Evolutionary conservation across 495 filamentous ascomycete species (phyloP).

Genomic region (Neurospora sublineolata): DNA sequence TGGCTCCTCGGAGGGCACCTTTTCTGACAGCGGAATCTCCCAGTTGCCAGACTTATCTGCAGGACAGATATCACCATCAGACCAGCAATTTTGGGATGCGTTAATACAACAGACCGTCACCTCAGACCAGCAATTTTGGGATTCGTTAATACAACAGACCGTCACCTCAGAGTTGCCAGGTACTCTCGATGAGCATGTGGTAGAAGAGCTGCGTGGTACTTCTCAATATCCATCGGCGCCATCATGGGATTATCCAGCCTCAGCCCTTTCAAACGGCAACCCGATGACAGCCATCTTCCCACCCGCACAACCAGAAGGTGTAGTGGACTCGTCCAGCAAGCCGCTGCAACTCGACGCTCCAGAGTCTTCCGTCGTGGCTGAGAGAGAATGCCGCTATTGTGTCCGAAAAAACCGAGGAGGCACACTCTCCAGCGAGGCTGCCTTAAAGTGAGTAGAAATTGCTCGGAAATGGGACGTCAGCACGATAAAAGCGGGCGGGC

Average conservation of each 20-base stretch:
- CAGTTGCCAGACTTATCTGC: too few relatives aligned
- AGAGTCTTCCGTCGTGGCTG: background rate
- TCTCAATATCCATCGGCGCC: background rate
- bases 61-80: too few relatives aligned
- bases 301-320: background rate
- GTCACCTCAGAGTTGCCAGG: background rate
- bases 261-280: background rate
- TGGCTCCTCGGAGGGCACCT: too few relatives aligned
- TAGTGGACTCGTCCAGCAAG: background rate
- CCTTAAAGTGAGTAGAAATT: background rate
- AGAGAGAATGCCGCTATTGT: background rate
- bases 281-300: background rate
- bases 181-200: background rate
- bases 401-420: background rate
- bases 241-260: background rate
- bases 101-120: background rate
- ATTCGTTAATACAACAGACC: background rate
- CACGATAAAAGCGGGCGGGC: background rate
- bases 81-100: too few relatives aligned
- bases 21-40: too few relatives aligned
- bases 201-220: background rate
- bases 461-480: background rate
- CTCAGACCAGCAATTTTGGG: background rate
- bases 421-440: background rate
- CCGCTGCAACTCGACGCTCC: background rate